These are phyloP conservation scores for Pichia heedii DNA, from an alignment of 805 yeast species.

Conservation along the genomic window DNA sequence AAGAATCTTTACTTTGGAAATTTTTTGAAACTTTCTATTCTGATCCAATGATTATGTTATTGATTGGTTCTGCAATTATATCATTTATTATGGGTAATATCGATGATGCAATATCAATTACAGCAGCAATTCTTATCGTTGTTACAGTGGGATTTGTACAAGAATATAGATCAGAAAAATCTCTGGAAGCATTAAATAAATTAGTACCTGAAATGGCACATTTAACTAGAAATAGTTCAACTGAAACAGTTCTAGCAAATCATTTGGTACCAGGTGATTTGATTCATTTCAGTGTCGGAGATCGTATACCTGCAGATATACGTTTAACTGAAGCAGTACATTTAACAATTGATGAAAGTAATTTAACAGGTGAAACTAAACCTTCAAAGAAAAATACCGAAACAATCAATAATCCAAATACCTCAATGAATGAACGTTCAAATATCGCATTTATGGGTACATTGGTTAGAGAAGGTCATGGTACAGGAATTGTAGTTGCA, in stretches of 20 bases:
- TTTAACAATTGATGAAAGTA: conserved; percentile 83
- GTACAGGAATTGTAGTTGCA: conserved; percentile 85
- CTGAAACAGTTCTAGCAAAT: conserved; percentile 77
- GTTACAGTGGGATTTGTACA: conserved; percentile 97
- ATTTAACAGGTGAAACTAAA: conserved; percentile 88
- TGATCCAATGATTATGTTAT: conserved; percentile 80
- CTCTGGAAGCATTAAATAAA: conserved; percentile 84
- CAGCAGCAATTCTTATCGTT: conserved; percentile 85
- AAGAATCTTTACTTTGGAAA: conserved; percentile 61
- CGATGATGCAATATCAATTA: conserved; percentile 91
- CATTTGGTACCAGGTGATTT: conserved; percentile 93
- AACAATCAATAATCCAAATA: conserved; percentile 25
- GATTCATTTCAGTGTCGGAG: conserved; percentile 85
- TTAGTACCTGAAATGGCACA: conserved; percentile 97
- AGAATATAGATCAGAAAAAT: conserved; percentile 91
- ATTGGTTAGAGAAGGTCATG: conserved; percentile 91
- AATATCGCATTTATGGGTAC: conserved; percentile 97
- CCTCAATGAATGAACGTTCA: conserved; percentile 46
- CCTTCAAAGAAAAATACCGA: conserved; percentile 67
- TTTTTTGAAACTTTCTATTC: conserved; percentile 76
- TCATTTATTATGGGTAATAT: conserved; percentile 91
- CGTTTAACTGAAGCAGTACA: conserved; percentile 73
- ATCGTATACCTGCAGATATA: conserved; percentile 92
- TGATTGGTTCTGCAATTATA: conserved; percentile 83
- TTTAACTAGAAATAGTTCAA: conserved; percentile 70